phyloP scores from a whole-genome alignment of 1,139 yeast species.

The Suhomyces ambrosiae region DNA sequence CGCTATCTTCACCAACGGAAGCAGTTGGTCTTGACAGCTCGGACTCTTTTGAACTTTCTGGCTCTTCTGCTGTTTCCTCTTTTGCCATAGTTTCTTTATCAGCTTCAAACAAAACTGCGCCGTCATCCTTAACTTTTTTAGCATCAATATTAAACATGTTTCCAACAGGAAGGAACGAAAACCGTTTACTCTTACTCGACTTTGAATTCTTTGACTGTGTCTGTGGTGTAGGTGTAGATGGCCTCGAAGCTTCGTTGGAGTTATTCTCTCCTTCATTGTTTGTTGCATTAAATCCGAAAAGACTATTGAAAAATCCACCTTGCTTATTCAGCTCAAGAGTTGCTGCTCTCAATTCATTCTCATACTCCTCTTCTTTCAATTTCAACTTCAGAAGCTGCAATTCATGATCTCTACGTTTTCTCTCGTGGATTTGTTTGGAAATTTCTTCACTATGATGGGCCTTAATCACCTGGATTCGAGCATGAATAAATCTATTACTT shows the following conservation, averaged over 20 bases:
- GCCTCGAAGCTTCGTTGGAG: slow-evolving; percentile 1
- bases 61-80: not conserved
- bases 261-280: not conserved
- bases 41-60: slow-evolving; percentile 1
- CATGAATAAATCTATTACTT: slow-evolving; percentile 41
- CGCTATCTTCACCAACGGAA: slow-evolving; percentile 12
- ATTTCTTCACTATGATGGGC: slow-evolving; percentile 45
- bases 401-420: slow-evolving; percentile 47
- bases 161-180: slow-evolving; percentile 15
- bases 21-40: too few species aligned
- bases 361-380: slow-evolving; percentile 46
- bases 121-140: slow-evolving; percentile 2
- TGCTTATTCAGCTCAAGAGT: slow-evolving; percentile 24
- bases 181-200: slow-evolving; percentile 8
- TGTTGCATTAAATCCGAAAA: slow-evolving; percentile 26
- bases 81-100: not conserved
- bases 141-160: slow-evolving; percentile 1
- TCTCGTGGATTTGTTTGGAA: slow-evolving; percentile 40
- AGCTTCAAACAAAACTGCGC: slow-evolving; percentile 1
- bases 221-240: not conserved
- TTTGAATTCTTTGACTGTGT: not conserved
- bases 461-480: slow-evolving; percentile 41
- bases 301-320: slow-evolving; percentile 31
- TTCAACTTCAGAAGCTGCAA: slow-evolving; percentile 37
- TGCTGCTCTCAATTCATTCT: slow-evolving; percentile 31